A percentile compares a stretch with the other conserved stretches of the same genome.
phyloP scores from a whole-genome alignment of 2,329 filamentous ascomycete genomes.

The Zymoseptoria pseudotritici region DNA sequence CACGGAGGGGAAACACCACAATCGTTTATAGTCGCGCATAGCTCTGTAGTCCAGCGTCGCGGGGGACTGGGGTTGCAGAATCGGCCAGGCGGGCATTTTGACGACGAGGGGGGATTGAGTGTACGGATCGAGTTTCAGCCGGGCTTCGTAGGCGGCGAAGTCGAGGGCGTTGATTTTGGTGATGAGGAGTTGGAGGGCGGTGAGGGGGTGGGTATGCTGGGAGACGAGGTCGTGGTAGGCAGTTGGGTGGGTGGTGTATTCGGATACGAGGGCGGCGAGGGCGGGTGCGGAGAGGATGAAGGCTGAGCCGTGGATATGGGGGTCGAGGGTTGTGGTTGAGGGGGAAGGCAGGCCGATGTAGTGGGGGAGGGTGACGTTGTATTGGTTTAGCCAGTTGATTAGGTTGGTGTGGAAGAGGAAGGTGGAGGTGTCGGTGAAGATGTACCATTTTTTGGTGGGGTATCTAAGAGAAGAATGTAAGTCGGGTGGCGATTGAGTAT shows the following conservation, averaged over 20 bases:
- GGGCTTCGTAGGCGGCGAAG: neutral
- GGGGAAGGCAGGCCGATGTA: slow-evolving; percentile 37
- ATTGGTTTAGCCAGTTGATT: slow-evolving; percentile 39
- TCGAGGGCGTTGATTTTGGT: neutral
- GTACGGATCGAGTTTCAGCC: neutral
- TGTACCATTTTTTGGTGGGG: slow-evolving; percentile 44
- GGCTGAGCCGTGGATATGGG: neutral
- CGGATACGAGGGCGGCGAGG: neutral
- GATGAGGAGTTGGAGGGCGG: neutral
- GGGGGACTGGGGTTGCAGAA: slow-evolving; percentile 34
- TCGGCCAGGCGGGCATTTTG: slow-evolving; percentile 9
- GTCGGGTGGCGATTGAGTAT: slow-evolving; percentile 49
- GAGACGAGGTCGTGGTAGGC: neutral
- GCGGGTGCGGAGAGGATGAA: slow-evolving; percentile 18
- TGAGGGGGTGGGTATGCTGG: neutral
- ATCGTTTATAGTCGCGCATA: slow-evolving; percentile 14
- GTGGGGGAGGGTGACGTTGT: slow-evolving; percentile 35
- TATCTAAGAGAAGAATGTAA: slow-evolving; percentile 41
- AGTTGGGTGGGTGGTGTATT: neutral
- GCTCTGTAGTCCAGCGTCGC: slow-evolving; percentile 32
- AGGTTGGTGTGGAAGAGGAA: slow-evolving; percentile 36
- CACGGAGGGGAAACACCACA: slow-evolving; percentile 25
- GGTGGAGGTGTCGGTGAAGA: slow-evolving; percentile 48
- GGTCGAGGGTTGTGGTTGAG: slow-evolving; percentile 37
- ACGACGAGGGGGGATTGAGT: neutral